Evolutionary conservation across 345 rosid species (phyloP).

Genomic region (Moricandia moricandioides): DNA sequence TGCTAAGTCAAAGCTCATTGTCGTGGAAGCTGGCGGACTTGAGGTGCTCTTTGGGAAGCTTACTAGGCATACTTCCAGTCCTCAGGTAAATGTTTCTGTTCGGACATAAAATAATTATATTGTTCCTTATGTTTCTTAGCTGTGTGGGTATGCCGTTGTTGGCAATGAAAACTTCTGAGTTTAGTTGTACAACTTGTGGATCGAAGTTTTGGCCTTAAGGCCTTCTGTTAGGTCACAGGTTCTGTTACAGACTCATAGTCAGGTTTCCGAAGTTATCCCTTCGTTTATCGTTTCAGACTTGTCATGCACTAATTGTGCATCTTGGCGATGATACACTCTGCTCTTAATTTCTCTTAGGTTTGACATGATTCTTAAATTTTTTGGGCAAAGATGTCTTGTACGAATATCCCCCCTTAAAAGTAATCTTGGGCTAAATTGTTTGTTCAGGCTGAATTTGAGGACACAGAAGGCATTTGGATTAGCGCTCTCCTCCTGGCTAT

Average conservation of each 20-base stretch:
- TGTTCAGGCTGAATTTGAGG: slow-evolving; percentile 66
- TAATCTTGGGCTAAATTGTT: slow-evolving; percentile 10
- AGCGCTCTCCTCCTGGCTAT: slow-evolving; percentile 72
- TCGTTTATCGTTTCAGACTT: slow-evolving; percentile 18
- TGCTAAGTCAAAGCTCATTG: slow-evolving; percentile 44
- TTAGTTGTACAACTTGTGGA: slow-evolving; percentile 5
- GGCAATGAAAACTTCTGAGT: slow-evolving; percentile 2
- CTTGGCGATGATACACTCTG: slow-evolving; percentile 9
- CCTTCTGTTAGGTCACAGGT: slow-evolving; percentile 7
- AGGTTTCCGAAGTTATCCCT: neutral
- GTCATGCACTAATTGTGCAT: slow-evolving; percentile 17
- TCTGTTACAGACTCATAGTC: slow-evolving; percentile 7
- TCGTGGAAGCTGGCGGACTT: slow-evolving; percentile 82
- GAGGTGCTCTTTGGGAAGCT: slow-evolving; percentile 66
- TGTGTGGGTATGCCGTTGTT: slow-evolving; percentile 4
- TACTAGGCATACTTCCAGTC: slow-evolving; percentile 54
- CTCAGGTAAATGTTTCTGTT: slow-evolving; percentile 23
- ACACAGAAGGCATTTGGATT: slow-evolving; percentile 74
- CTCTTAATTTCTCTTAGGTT: slow-evolving; percentile 3
- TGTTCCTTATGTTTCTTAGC: slow-evolving; percentile 2
- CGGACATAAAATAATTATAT: neutral
- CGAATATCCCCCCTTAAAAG: neutral
- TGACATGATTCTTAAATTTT: slow-evolving; percentile 17
- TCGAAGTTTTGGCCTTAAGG: neutral
- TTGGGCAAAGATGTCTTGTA: slow-evolving; percentile 21